These are phyloP conservation scores for Leccinum arenicola DNA, from an alignment of 768 basidiomycete species.

Conservation along the genomic window DNA sequence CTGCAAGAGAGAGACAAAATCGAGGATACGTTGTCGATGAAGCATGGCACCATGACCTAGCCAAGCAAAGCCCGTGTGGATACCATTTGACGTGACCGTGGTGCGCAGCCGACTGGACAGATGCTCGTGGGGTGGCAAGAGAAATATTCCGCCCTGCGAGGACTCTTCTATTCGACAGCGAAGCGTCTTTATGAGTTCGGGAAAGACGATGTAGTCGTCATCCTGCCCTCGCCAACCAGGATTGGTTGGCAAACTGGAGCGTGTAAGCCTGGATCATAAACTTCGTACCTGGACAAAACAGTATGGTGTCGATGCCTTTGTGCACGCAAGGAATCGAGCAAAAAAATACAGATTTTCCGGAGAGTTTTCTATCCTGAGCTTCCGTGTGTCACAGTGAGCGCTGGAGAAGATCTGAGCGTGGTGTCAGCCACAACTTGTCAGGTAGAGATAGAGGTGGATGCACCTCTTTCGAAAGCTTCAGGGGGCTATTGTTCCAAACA, in stretches of 20 bases:
- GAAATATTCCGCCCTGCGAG: constrained; percentile 39
- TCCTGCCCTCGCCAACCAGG: constrained; percentile 40
- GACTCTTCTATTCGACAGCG: constrained; percentile 35
- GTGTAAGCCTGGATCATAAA: neutral
- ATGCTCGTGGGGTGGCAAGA: constrained; percentile 62
- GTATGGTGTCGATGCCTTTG: constrained; percentile 45
- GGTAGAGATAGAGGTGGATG: neutral
- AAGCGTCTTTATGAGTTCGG: constrained; percentile 55
- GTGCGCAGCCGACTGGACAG: constrained; percentile 51
- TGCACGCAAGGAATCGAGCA: constrained; percentile 59
- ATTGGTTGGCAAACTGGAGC: neutral
- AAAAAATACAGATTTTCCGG: constrained; percentile 57
- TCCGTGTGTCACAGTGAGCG: constrained; percentile 40
- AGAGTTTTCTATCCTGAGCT: constrained; percentile 56
- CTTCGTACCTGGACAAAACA: constrained; percentile 59
- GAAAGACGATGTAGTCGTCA: constrained; percentile 62
- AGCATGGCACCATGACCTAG: constrained; percentile 63
- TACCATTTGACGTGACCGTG: constrained; percentile 32
- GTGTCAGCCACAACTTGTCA: neutral
- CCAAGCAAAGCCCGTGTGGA: constrained; percentile 64
- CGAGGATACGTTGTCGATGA: constrained; percentile 37
- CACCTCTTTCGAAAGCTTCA: constrained; percentile 42
- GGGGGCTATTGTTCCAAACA: constrained; percentile 64
- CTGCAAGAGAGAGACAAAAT: constrained; percentile 49
- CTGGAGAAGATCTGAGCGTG: constrained; percentile 39